A percentile compares a stretch with the other conserved stretches of the same genome.
phyloP scores from a whole-genome alignment of 2,329 filamentous ascomycete genomes.

The Alternaria tenuissima region DNA sequence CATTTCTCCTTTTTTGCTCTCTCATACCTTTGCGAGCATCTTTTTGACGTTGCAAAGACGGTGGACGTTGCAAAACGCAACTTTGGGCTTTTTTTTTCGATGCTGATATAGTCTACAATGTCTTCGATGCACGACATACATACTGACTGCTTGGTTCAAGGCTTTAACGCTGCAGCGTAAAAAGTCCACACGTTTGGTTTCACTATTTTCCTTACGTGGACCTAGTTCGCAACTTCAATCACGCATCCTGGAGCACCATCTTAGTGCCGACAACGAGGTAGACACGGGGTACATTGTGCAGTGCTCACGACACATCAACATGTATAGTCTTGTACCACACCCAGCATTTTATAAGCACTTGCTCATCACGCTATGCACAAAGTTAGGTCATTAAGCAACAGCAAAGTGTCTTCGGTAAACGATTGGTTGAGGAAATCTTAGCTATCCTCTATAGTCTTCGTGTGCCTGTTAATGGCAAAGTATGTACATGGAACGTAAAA shows the following conservation, averaged over 20 bases:
- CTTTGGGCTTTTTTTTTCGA: background rate
- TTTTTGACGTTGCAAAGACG: background rate
- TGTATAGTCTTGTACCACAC: background rate
- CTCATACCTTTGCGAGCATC: too few relatives aligned
- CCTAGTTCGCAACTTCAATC: background rate
- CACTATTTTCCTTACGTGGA: background rate
- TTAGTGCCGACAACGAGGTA: background rate
- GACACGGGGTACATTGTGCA: background rate
- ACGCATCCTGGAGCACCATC: background rate
- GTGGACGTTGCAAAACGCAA: background rate
- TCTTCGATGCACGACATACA: background rate
- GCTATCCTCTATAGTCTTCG: background rate
- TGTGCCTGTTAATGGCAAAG: background rate
- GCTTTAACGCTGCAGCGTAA: too few relatives aligned
- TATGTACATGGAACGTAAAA: constrained; percentile 16
- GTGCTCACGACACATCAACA: background rate
- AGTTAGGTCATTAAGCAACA: background rate
- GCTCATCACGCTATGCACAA: background rate
- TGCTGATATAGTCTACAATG: too few relatives aligned
- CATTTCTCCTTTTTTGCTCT: background rate
- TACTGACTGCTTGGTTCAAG: background rate
- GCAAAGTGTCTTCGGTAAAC: background rate
- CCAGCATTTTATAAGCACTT: background rate
- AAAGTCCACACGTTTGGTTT: background rate
- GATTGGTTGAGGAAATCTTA: background rate